phyloP scores from a whole-genome alignment of 352 stramenopile genomes.

The Globisporangium nodosum region DNA sequence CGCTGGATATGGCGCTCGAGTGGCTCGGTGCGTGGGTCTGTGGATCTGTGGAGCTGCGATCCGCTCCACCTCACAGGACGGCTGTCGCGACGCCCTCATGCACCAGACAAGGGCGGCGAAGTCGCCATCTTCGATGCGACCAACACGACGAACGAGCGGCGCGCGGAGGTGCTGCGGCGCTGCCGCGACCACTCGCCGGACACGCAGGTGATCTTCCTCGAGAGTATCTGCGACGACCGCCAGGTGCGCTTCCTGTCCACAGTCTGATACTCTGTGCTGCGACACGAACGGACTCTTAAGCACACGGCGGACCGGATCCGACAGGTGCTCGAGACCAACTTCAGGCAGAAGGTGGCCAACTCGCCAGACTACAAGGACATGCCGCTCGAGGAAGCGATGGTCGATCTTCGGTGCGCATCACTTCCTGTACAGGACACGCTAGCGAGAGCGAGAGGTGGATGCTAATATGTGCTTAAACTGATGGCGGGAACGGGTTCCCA shows the following conservation, averaged over 20 bases:
- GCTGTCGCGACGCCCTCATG: neutral
- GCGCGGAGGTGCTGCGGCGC: conserved; percentile 18
- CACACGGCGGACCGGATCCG: neutral
- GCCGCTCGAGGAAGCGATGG: conserved; percentile 36
- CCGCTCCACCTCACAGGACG: neutral
- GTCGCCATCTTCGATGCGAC: conserved; percentile 76
- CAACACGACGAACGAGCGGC: conserved; percentile 54
- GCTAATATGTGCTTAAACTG: neutral
- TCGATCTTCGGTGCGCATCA: conserved; percentile 36
- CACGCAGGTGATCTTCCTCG: conserved; percentile 70
- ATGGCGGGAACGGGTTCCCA: neutral
- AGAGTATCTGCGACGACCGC: conserved; percentile 78
- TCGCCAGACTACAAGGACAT: conserved; percentile 59
- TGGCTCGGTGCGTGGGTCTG: conserved; percentile 25
- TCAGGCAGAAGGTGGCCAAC: conserved; percentile 43
- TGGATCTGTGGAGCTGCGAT: no score
- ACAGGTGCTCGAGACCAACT: conserved; percentile 47
- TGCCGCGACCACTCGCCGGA: conserved; percentile 18
- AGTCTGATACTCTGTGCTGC: no score
- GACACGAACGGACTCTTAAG: neutral
- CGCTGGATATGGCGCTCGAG: conserved; percentile 28
- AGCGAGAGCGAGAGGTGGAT: neutral
- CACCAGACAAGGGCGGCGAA: conserved; percentile 30
- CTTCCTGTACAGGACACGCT: no score
- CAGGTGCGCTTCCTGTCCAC: conserved; percentile 2